A percentile compares a stretch with the other conserved stretches of the same genome.
Conservation (phyloP, 1,284 basidiomycete species). For the Austroboletus rostrupii region DNA sequence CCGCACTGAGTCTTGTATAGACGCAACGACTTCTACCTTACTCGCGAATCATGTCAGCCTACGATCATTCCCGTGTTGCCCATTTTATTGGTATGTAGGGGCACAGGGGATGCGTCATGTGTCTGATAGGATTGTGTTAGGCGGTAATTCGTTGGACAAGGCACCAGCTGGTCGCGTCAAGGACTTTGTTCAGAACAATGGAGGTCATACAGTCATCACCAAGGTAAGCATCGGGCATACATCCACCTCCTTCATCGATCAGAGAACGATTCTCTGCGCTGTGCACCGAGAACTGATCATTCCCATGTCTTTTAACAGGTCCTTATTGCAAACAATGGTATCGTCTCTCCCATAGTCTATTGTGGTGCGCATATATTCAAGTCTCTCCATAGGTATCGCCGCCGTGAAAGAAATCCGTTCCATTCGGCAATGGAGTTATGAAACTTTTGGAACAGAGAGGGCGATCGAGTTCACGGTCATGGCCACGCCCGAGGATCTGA, state of each 20-base stretch:
- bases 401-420: constrained; percentile 99
- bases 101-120: constrained; percentile 13
- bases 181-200: constrained; percentile 90
- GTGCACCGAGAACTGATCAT: constrained; percentile 9
- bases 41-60: constrained; percentile 50
- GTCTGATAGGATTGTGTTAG: constrained; percentile 41
- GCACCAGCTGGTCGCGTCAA: constrained; percentile 78
- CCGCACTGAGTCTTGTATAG: constrained; percentile 2
- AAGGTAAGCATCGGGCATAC: constrained; percentile 60
- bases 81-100: constrained; percentile 75
- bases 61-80: constrained; percentile 76
- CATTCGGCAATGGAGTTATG: constrained; percentile 99
- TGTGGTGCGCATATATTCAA: constrained; percentile 22
- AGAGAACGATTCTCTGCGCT: neutral
- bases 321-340: constrained; percentile 95
- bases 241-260: constrained; percentile 11
- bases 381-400: constrained; percentile 72
- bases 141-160: constrained; percentile 87
- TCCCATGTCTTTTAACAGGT: constrained; percentile 49
- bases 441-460: constrained; percentile 95
- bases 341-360: constrained; percentile 11
- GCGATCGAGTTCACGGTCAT: constrained; percentile 99
- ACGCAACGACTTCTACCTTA: constrained; percentile 7
- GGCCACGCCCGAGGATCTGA: constrained; percentile 98
- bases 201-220: constrained; percentile 98